Conservation (phyloP, 768 basidiomycete genomes). For the Heimioporus sp. region DNA sequence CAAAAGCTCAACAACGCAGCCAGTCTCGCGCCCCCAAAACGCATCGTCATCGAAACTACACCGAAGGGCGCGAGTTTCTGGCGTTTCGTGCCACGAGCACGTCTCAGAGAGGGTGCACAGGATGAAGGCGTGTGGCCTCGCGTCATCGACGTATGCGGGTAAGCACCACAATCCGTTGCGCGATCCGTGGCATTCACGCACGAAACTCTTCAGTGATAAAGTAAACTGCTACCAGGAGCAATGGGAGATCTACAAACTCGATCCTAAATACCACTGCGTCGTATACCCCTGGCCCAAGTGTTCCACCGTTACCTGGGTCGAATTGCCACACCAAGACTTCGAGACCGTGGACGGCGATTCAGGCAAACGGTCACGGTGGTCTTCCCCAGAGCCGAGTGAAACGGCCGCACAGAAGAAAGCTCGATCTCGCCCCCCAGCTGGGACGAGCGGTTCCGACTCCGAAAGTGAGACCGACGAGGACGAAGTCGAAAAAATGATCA, state of each 20-base stretch:
- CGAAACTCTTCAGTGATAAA: constrained; percentile 38
- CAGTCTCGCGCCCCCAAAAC: constrained; percentile 57
- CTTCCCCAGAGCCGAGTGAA: constrained; percentile 23
- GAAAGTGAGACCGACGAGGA: constrained; percentile 36
- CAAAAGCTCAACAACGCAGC: constrained; percentile 44
- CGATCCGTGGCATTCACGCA: constrained; percentile 6
- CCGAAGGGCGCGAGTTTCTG: constrained; percentile 57
- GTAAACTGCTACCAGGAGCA: constrained; percentile 66
- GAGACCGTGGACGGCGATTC: constrained; percentile 10
- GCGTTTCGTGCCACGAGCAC: constrained; percentile 77
- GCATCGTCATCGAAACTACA: constrained; percentile 69
- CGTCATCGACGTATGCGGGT: constrained; percentile 68
- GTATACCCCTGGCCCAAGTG: constrained; percentile 44
- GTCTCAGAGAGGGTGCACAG: constrained; percentile 49
- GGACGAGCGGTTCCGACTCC: constrained; percentile 21
- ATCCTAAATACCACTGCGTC: constrained; percentile 67
- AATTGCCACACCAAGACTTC: constrained; percentile 7
- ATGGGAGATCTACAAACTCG: constrained; percentile 86
- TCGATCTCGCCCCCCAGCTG: constrained; percentile 20
- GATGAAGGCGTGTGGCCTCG: constrained; percentile 77
- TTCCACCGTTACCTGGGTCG: constrained; percentile 21
- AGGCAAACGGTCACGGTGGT: constrained; percentile 27
- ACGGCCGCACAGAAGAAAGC: constrained; percentile 23
- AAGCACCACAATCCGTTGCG: constrained; percentile 25
- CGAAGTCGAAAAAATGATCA: constrained; percentile 52